Conservation (phyloP, 768 basidiomycete species). For the Rhizopogon sp. region DNA sequence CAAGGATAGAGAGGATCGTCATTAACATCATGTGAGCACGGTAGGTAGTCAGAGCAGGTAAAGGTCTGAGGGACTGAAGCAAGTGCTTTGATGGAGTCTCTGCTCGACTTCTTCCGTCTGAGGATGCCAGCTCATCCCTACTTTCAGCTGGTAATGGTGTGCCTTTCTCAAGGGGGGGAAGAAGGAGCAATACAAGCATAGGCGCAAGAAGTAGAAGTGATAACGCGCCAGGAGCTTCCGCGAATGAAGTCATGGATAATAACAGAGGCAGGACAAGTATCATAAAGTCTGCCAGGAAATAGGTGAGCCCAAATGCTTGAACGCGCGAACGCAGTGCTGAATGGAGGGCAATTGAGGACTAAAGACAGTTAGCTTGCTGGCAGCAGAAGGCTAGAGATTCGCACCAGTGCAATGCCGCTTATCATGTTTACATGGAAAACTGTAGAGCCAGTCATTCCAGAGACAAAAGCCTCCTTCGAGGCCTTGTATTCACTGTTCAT, state of each 20-base stretch:
- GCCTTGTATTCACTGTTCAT: constrained; percentile 51
- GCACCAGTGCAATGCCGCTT: constrained; percentile 58
- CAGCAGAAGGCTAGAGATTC: constrained; percentile 18
- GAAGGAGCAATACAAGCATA: constrained; percentile 37
- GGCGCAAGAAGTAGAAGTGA: constrained; percentile 44
- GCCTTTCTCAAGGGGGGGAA: constrained; percentile 37
- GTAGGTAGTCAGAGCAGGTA: constrained; percentile 82
- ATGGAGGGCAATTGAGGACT: too few species aligned
- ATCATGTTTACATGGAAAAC: constrained; percentile 65
- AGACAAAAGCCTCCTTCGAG: constrained; percentile 80
- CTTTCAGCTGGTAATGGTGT: constrained; percentile 46
- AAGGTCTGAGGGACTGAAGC: constrained; percentile 26
- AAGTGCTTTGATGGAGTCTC: neutral
- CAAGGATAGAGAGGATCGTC: constrained; percentile 86
- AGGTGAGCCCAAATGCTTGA: constrained; percentile 29
- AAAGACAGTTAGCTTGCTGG: too few species aligned
- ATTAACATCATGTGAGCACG: constrained; percentile 94
- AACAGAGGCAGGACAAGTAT: constrained; percentile 75
- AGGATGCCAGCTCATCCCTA: neutral
- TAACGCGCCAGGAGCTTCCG: constrained; percentile 50
- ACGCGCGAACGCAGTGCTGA: constrained; percentile 51
- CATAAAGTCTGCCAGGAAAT: constrained; percentile 50
- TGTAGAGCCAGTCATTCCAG: constrained; percentile 66
- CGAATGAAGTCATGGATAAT: constrained; percentile 74
- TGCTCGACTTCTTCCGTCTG: neutral